These are phyloP conservation scores for Dispira simplex DNA, from an alignment of 192 early-diverging fungal genomes.

Conservation along the genomic window DNA sequence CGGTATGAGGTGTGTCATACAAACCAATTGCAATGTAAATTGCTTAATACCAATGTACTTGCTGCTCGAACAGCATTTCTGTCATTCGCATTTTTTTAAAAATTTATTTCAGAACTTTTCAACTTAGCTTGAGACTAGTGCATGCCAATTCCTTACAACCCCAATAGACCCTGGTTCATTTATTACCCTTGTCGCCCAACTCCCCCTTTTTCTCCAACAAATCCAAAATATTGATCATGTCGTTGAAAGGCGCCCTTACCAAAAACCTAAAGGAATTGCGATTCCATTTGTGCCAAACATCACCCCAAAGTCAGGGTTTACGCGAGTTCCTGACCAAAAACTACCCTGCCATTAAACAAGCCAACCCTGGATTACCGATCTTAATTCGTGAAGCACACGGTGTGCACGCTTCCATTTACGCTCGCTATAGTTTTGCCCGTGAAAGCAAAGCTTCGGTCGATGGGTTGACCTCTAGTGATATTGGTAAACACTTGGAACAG, in stretches of 20 bases:
- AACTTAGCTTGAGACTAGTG: no score
- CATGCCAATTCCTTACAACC: no score
- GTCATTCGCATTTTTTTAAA: no score
- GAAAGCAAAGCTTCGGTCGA: conserved; percentile 70
- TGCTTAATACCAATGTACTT: no score
- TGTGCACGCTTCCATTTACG: conserved; percentile 75
- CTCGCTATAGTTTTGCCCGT: conserved; percentile 68
- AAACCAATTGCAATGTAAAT: no score
- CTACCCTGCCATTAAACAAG: conserved; percentile 67
- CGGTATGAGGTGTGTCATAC: no score
- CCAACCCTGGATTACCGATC: conserved; percentile 79
- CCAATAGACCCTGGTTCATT: no score
- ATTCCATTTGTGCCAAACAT: conserved; percentile 75
- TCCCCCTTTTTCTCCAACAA: not conserved
- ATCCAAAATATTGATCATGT: not conserved
- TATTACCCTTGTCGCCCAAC: no score
- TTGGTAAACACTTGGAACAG: conserved; percentile 52
- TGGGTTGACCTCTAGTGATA: conserved; percentile 47
- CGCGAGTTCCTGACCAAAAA: conserved; percentile 71
- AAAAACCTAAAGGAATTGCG: conserved; percentile 76
- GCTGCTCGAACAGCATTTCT: no score
- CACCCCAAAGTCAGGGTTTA: conserved; percentile 57
- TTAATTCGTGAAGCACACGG: conserved; percentile 77
- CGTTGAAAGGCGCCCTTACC: conserved; percentile 21
- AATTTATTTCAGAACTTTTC: no score